Conservation (phyloP, 1,284 basidiomycete species). For the Leucoagaricus sp. region DNA sequence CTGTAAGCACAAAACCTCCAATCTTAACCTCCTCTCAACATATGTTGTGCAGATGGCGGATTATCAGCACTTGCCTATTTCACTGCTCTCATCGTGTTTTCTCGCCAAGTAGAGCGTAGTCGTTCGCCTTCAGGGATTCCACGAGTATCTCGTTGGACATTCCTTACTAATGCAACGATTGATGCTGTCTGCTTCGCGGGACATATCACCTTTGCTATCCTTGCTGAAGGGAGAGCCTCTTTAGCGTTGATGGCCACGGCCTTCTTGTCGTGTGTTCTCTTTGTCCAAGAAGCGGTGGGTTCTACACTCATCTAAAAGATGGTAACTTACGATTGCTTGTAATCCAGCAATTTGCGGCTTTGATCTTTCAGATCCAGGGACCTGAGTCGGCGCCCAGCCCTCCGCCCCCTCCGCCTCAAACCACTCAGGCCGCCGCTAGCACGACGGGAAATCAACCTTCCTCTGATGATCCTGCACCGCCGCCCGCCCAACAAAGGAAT, state of each 20-base stretch:
- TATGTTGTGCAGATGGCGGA: constrained; percentile 62
- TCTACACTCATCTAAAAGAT: neutral
- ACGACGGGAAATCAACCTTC: neutral
- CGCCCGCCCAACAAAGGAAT: constrained; percentile 17
- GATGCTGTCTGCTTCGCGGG: constrained; percentile 84
- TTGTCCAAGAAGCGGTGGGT: constrained; percentile 74
- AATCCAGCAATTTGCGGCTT: constrained; percentile 76
- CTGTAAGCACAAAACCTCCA: constrained; percentile 44
- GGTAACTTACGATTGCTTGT: neutral
- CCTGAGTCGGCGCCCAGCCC: constrained; percentile 54
- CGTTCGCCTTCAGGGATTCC: constrained; percentile 80
- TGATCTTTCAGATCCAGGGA: constrained; percentile 81
- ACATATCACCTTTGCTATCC: constrained; percentile 82
- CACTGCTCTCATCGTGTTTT: constrained; percentile 63
- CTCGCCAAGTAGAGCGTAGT: constrained; percentile 72
- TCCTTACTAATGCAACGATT: constrained; percentile 73
- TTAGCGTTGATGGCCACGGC: constrained; percentile 81
- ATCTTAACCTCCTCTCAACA: neutral
- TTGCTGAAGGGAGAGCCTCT: constrained; percentile 78
- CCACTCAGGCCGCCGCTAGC: constrained; percentile 27
- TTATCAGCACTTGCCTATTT: constrained; percentile 70
- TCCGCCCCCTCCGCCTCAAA: constrained; percentile 20
- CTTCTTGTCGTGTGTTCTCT: constrained; percentile 72
- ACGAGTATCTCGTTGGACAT: constrained; percentile 80
- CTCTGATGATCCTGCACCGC: constrained; percentile 8